phyloP scores from a whole-genome alignment of 176 grass and related monocot genomes.

The Ananas comosus region DNA sequence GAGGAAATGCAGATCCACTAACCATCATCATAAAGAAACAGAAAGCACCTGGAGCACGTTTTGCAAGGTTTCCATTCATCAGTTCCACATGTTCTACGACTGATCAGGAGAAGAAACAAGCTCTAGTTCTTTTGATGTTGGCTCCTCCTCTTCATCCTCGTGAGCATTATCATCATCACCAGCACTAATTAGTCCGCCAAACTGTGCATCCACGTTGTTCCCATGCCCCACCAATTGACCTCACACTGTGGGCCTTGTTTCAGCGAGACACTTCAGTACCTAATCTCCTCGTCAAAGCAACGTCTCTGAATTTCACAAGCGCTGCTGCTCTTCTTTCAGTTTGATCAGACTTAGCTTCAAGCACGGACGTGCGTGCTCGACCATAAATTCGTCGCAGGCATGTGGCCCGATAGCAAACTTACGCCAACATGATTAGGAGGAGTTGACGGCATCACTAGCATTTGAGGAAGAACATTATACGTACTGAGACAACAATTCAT shows the following conservation, averaged over 20 bases:
- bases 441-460: constrained; percentile 46
- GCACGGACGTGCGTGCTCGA: constrained; percentile 33
- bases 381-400: constrained; percentile 38
- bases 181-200: constrained; percentile 26
- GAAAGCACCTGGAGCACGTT: not conserved
- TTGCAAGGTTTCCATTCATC: not conserved
- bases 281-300: constrained; percentile 95
- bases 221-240: no score
- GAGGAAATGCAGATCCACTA: no score
- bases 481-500: no score
- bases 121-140: constrained; percentile 50
- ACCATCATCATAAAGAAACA: no score
- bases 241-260: no score
- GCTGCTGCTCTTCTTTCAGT: constrained; percentile 62
- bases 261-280: constrained; percentile 80
- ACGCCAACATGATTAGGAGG: constrained; percentile 42
- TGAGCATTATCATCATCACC: constrained; percentile 69
- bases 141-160: constrained; percentile 54
- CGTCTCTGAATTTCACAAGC: constrained; percentile 79
- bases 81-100: constrained; percentile 23
- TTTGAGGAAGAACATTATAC: constrained; percentile 45
- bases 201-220: constrained; percentile 41
- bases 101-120: constrained; percentile 54
- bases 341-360: constrained; percentile 37
- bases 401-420: constrained; percentile 47